Evolutionary conservation across 192 early-diverging fungal species (phyloP), one percentile per base, ranked within the genome.

Genomic region (Pilobolus umbonatus): DNA sequence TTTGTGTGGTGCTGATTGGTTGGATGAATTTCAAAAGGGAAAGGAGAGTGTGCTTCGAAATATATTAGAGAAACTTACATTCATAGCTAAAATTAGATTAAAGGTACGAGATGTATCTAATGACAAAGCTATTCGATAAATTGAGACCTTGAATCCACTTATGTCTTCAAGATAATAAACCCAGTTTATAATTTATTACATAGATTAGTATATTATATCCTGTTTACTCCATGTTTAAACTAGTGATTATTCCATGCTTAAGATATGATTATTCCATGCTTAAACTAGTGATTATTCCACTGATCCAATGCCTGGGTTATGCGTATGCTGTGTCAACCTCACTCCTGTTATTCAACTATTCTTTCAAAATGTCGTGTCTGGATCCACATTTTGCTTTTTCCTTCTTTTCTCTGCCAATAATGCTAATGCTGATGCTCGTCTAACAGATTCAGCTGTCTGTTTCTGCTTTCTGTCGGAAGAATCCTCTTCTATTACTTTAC

Each of bases 51-150:
- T 14, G 8, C 25, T 54, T 8, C 35, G 35, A 38, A 38, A 34
- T 6, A 54, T 54, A 35, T 14, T 54, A 35, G 52, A 54, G 24
- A 54, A 54, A 32, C 31, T 54, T 32, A 35, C 52, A 5, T 54
- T 54, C 8, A 35, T 54, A 26, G 52, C 52, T 5, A 29, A 54
- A 54, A 54, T 54, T 54, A 54, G 52, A 54, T 34, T 54, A 54
- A 54, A 54, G 35, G 11, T 54, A 35, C 52, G 52, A 38, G 52
- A 54, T 14, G 24, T 54, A 6, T 42, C 39, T 17, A 38, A 38
- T 35, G 17, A 29, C 10, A 29, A n/a, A 34, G 34, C 38, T 35
- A 54, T 21, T 22, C 52, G 52, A 25, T 54, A 22, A 54, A 52
- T 45, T 47, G 24, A 1, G 29, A 12, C 6, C 11, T n/a, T 49